Evolutionary conservation across 1,284 basidiomycete genomes (phyloP).

Genomic region (Pyrrhoderma lamaoense): DNA sequence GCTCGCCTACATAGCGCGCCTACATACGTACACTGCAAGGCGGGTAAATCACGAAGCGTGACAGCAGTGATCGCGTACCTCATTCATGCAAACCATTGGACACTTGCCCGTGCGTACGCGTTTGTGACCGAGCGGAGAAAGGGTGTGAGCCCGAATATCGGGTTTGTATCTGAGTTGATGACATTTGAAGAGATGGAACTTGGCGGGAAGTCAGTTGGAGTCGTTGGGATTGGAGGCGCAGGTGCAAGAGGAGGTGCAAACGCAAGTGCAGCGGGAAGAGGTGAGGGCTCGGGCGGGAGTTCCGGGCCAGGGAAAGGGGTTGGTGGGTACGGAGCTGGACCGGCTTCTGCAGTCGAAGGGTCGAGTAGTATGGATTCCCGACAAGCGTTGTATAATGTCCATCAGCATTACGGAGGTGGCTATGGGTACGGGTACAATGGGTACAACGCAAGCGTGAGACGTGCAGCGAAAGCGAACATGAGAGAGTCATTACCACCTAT

Average conservation of each 20-base stretch:
- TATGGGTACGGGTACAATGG: conserved; percentile 28
- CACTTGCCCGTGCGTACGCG: conserved; percentile 81
- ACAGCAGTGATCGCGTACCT: conserved; percentile 96
- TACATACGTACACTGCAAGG: conserved; percentile 95
- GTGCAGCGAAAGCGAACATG: conserved; percentile 40
- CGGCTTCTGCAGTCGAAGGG: neutral
- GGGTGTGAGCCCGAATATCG: conserved; percentile 96
- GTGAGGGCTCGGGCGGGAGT: conserved; percentile 21
- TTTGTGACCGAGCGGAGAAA: conserved; percentile 87
- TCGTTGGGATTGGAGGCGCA: conserved; percentile 38
- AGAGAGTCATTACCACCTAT: conserved; percentile 75
- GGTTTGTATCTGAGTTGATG: conserved; percentile 96
- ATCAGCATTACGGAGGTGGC: conserved; percentile 21
- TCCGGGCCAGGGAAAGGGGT: neutral
- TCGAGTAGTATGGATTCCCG: too few species aligned
- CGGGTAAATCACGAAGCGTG: conserved; percentile 93
- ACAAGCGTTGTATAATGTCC: neutral
- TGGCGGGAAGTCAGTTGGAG: conserved; percentile 74
- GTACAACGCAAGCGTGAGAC: conserved; percentile 38
- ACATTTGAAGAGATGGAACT: conserved; percentile 88
- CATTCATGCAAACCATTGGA: conserved; percentile 95
- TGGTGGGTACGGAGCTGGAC: neutral
- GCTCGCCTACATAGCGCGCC: conserved; percentile 82
- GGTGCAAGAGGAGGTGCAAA: too few species aligned
- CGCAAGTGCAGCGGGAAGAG: conserved; percentile 24